Percentiles rank a stretch among this genome's conserved stretches.
phyloP scores from a whole-genome alignment of 495 filamentous ascomycete species.

The Evernia prunastri region DNA sequence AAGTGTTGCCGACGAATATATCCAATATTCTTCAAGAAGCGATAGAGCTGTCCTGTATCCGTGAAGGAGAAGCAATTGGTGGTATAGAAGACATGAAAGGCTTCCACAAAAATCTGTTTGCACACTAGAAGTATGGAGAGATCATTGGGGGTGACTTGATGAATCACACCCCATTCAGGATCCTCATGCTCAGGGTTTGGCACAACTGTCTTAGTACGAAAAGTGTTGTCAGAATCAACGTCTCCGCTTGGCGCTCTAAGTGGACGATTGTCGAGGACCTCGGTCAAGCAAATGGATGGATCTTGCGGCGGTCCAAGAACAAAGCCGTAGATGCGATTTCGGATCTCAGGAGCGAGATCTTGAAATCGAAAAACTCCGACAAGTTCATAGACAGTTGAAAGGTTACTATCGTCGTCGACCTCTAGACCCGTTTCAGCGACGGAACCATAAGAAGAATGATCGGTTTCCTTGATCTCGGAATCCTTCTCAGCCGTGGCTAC shows the following conservation, averaged over 20 bases:
- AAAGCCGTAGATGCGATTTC: slow-evolving; percentile 25
- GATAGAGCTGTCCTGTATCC: slow-evolving; percentile 16
- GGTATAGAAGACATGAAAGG: slow-evolving; percentile 29
- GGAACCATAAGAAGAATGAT: neutral
- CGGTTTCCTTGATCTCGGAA: neutral
- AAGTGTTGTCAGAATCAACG: neutral
- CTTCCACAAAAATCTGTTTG: slow-evolving; percentile 27
- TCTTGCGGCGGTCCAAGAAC: slow-evolving; percentile 23
- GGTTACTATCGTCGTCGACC: too few relatives aligned
- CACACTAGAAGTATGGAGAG: slow-evolving; percentile 27
- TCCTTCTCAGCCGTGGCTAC: neutral
- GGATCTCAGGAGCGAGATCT: slow-evolving; percentile 27
- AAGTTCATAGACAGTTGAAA: neutral
- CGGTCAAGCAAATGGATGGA: neutral
- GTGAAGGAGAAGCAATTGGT: slow-evolving; percentile 32
- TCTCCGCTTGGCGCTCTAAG: neutral
- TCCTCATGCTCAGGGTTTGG: neutral
- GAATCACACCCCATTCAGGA: neutral
- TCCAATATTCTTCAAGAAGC: slow-evolving; percentile 24
- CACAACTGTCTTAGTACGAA: neutral
- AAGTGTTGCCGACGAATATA: slow-evolving; percentile 22
- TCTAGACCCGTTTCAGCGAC: too few relatives aligned
- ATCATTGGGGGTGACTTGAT: slow-evolving; percentile 14
- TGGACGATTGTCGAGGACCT: neutral
- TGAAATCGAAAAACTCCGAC: neutral